Evolutionary conservation across 495 filamentous ascomycete species (phyloP), one percentile per base, ranked within the genome.

Genomic region (Aspergillus leporis): DNA sequence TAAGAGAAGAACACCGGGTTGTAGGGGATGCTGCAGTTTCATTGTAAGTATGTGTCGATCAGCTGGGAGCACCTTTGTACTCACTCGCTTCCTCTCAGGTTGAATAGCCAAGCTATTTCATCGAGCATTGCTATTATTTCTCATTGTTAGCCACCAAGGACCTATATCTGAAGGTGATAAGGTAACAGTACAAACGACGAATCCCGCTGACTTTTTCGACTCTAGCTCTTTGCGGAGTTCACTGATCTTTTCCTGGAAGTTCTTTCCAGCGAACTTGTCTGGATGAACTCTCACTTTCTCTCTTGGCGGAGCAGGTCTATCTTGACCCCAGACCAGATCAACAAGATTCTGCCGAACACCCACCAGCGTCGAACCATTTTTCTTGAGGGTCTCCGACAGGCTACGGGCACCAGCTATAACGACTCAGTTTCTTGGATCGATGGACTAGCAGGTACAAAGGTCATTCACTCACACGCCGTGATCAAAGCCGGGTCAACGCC

Each of bases 1-100:
- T 97, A 99, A 25, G 95, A 95, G 78, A 97, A 97, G 79, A 98
- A 99, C 34, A 99, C 95, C 0, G 95, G 95, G 67, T 99, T 99
- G 77, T 96, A 99, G 2, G 91, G 90, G 66, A 99, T 99, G 70
- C 86, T 89, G 52, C 13, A 19, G n/a, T 41, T 69, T 36, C 61
- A 52, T 43, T 0, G 36, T 21, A 51, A 36, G 25, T 54, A 51
- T 34, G 50, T 40, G 8, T 14, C 31, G 10, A 43, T 19, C 14
- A 23, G 22, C 21, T 4, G 10, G 23, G 2, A 16, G 2, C 21
- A 21, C 18, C 4, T 7, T 28, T 51, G 9, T 12, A 58, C 85
- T 68, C 74, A 89, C 86, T 99, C 95, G 73, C 80, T 96, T 69
- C 95, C 95, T 70, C 95, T 86, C 45, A 99, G 75, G 74, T 99